phyloP scores from a whole-genome alignment of 1,284 basidiomycete genomes.

The Calocybe gambosa region DNA sequence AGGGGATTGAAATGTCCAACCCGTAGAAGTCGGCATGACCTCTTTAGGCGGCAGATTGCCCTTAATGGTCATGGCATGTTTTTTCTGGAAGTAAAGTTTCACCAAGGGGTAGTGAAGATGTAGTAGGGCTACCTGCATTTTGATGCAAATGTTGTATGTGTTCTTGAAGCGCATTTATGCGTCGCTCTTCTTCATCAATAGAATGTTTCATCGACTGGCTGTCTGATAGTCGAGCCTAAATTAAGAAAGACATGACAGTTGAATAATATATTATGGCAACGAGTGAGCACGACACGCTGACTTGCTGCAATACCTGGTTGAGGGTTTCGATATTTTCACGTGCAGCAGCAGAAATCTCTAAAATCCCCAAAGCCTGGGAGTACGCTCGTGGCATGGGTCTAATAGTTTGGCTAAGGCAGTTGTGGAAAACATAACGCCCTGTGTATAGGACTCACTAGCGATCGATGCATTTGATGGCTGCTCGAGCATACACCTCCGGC shows the following conservation, averaged over 20 bases:
- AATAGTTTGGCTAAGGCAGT: constrained; percentile 44
- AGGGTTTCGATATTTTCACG: constrained; percentile 48
- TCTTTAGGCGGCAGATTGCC: not conserved
- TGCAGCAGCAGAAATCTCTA: constrained; percentile 46
- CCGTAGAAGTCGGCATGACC: not conserved
- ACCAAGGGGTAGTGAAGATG: not conserved
- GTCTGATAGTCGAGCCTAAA: constrained; percentile 29
- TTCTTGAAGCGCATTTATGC: constrained; percentile 47
- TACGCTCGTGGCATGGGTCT: constrained; percentile 67
- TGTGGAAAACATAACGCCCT: constrained; percentile 6
- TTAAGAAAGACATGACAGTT: constrained; percentile 14
- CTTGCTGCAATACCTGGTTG: constrained; percentile 46
- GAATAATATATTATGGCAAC: constrained; percentile 2
- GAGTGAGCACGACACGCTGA: constrained; percentile 25
- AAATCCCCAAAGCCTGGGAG: constrained; percentile 46
- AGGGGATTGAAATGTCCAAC: constrained; percentile 1
- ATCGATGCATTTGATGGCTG: constrained; percentile 68
- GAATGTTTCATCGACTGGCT: constrained; percentile 35
- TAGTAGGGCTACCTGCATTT: constrained; percentile 26
- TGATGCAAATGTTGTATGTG: constrained; percentile 48
- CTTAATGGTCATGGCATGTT: constrained; percentile 4
- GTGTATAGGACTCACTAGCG: constrained; percentile 48
- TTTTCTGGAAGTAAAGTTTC: constrained; percentile 16
- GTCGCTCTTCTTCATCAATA: constrained; percentile 51
- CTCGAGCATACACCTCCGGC: constrained; percentile 68